These are phyloP conservation scores for Megacollybia platyphylla DNA, from an alignment of 1,284 basidiomycete genomes.

Conservation along the genomic window DNA sequence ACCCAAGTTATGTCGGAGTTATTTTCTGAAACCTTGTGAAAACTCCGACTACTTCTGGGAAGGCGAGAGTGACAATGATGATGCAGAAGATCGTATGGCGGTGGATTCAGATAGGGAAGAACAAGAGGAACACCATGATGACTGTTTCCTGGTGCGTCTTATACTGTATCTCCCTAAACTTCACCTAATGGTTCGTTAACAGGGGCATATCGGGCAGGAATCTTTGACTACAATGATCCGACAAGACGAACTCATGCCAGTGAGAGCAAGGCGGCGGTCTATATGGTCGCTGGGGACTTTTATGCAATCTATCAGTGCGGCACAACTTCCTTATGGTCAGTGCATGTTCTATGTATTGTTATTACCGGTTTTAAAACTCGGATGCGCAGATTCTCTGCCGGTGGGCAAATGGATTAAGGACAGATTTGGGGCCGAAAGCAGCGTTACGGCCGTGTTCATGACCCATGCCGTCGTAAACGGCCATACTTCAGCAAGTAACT, in stretches of 20 bases:
- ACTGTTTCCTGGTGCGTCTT: slow-evolving; percentile 7
- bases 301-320: slow-evolving; percentile 20
- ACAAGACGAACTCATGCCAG: slow-evolving; percentile 52
- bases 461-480: slow-evolving; percentile 59
- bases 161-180: slow-evolving; percentile 4
- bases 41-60: slow-evolving; percentile 8
- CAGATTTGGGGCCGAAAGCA: slow-evolving; percentile 39
- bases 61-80: background rate
- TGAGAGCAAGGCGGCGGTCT: slow-evolving; percentile 37
- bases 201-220: slow-evolving; percentile 57
- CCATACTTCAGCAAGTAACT: slow-evolving; percentile 29
- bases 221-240: slow-evolving; percentile 55
- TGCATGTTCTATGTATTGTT: background rate
- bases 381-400: slow-evolving; percentile 32
- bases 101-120: slow-evolving; percentile 8
- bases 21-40: background rate
- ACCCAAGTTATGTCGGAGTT: slow-evolving; percentile 37
- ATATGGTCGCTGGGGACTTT: slow-evolving; percentile 24
- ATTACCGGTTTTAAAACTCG: slow-evolving; percentile 1
- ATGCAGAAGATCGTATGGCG: slow-evolving; percentile 10
- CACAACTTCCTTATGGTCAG: slow-evolving; percentile 42
- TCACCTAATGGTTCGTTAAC: slow-evolving; percentile 5
- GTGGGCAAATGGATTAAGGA: slow-evolving; percentile 48
- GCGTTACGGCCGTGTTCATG: slow-evolving; percentile 53
- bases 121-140: slow-evolving; percentile 3